Conservation (phyloP, 2,329 filamentous ascomycete species). For the Aaosphaeria arxii region DNA sequence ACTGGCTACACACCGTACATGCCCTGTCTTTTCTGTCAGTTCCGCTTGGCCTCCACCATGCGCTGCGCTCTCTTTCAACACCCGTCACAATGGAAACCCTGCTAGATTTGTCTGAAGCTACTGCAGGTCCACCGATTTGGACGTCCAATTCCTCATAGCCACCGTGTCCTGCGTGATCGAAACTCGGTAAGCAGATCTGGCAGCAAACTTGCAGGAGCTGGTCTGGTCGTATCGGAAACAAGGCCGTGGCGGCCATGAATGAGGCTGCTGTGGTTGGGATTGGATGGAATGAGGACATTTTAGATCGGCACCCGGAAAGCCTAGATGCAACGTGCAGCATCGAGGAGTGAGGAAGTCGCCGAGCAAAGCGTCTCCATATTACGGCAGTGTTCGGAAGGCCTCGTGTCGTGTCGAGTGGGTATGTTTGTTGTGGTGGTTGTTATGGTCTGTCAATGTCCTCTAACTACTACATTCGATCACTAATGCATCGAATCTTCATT, state of each 20-base stretch:
- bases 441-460: too few species aligned
- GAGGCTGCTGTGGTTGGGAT: not conserved
- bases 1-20: not conserved
- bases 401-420: not conserved
- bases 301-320: not conserved
- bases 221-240: not conserved
- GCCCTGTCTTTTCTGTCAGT: not conserved
- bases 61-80: too few species aligned
- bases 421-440: not conserved
- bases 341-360: not conserved
- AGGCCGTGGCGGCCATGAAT: not conserved
- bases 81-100: not conserved
- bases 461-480: too few species aligned
- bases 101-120: conserved; percentile 5
- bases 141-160: conserved; percentile 3
- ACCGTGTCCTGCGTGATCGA: conserved; percentile 4
- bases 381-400: not conserved
- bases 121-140: conserved; percentile 14
- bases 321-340: not conserved
- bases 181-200: conserved; percentile 6
- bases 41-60: not conserved
- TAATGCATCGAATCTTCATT: too few species aligned
- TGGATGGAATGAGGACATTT: not conserved
- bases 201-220: not conserved
- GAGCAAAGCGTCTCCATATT: not conserved